Percentiles rank a stretch among this genome's conserved stretches.
phyloP scores from a whole-genome alignment of 2,329 filamentous ascomycete species.

The Periconia sp. region DNA sequence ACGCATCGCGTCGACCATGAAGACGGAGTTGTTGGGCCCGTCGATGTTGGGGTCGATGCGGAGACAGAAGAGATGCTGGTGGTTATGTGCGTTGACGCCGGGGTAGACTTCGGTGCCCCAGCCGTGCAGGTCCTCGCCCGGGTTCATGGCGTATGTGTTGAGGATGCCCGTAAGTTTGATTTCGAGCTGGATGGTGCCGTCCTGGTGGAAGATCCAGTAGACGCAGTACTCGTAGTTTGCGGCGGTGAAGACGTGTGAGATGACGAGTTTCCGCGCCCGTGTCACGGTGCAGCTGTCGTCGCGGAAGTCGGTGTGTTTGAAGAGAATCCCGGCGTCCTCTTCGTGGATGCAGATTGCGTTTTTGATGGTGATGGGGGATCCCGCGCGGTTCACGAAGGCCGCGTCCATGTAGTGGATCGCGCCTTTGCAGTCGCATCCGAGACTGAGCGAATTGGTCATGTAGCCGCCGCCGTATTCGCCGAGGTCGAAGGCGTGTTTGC shows the following conservation, averaged over 20 bases:
- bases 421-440: slow-evolving; percentile 86
- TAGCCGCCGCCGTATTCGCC: slow-evolving; percentile 82
- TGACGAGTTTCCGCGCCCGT: slow-evolving; percentile 78
- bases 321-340: slow-evolving; percentile 86
- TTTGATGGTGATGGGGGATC: slow-evolving; percentile 78
- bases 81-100: slow-evolving; percentile 91
- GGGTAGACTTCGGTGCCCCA: slow-evolving; percentile 94
- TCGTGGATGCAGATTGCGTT: slow-evolving; percentile 96
- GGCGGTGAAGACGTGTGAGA: slow-evolving; percentile 91
- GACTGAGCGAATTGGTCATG: slow-evolving; percentile 75
- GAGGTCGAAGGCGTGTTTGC: slow-evolving; percentile 80
- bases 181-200: slow-evolving; percentile 88
- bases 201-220: slow-evolving; percentile 90
- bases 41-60: slow-evolving; percentile 87
- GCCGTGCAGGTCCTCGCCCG: slow-evolving; percentile 77
- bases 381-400: slow-evolving; percentile 76
- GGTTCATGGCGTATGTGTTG: slow-evolving; percentile 83
- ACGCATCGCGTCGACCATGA: slow-evolving; percentile 74
- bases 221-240: slow-evolving; percentile 93
- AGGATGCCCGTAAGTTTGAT: slow-evolving; percentile 88
- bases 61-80: slow-evolving; percentile 92
- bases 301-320: slow-evolving; percentile 93
- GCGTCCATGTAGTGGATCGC: slow-evolving; percentile 91
- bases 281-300: slow-evolving; percentile 87
- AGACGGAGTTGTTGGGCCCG: slow-evolving; percentile 80